Evolutionary conservation across 2,329 filamentous ascomycete genomes (phyloP), one percentile per base, ranked within the genome.

Genomic region (Penicillium sp.): DNA sequence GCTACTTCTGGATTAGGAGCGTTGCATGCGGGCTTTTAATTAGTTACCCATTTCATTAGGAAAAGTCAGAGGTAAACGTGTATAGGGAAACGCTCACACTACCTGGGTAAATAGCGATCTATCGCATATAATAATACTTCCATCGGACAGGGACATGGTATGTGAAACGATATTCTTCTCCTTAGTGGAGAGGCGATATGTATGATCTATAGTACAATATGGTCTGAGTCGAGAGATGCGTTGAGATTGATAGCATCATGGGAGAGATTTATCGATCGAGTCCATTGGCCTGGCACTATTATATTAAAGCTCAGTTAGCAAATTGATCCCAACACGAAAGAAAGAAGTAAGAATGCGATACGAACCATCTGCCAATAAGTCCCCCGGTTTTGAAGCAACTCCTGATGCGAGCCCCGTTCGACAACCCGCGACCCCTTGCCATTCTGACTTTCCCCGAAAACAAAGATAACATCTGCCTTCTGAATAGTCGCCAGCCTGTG

Each of bases 301-400:
- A 5, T 1, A 49, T n/a, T 30, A 3, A 30, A 9, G 6, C 2
- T 10, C 13, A 5, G 45, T 49, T 30, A 49, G 45, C 12, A 30
- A 28, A 2, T 30, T 47, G 26, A 1, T 49, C 1, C n/a, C 17
- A 28, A n/a, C 4, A 30, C 3, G 8, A 17, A 12, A n/a, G 45
- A 49, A n/a, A 9, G 3, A 12, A 44, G 10, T 12, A 33, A 33
- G 40, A 22, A 10, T 5, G 8, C 30, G 15, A n/a, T 28, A 49
- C 45, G 26, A 49, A 49, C 45, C 45, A 49, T 49, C 7, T 49
- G 45, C 45, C 45, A 49, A 17, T 49, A 49, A n/a, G 26, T 49
- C 17, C 45, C 45, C 45, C 24, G 45, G 6, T 30, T 49, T 26
- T 49, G 45, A 3, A 49, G 26, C 17, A 49, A 49, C 5, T 49